Percentiles rank a stretch among this genome's conserved stretches.
phyloP scores from a whole-genome alignment of 2,329 filamentous ascomycete genomes.

The Neopestalotiopsis clavispora region DNA sequence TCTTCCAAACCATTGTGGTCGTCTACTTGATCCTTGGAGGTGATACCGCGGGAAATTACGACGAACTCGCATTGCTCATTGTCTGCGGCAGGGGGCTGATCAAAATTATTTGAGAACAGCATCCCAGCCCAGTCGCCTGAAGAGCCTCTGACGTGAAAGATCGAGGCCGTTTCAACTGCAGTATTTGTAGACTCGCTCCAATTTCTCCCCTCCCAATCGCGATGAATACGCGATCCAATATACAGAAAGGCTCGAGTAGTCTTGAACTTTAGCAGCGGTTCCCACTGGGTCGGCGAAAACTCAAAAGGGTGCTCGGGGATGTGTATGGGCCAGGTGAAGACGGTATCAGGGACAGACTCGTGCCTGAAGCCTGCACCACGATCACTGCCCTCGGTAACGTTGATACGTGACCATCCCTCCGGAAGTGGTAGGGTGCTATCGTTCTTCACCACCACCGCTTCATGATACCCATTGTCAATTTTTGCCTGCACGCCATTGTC shows the following conservation, averaged over 20 bases:
- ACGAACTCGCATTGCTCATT: neutral
- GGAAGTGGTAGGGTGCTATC: neutral
- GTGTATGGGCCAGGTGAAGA: neutral
- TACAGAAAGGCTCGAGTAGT: neutral
- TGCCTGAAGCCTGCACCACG: neutral
- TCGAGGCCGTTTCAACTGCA: neutral
- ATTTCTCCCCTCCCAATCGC: neutral
- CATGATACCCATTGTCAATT: neutral
- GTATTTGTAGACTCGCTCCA: neutral
- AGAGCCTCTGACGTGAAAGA: neutral
- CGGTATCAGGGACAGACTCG: neutral
- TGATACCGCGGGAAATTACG: neutral
- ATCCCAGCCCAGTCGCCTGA: neutral
- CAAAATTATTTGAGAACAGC: neutral
- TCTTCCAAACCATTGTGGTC: slow-evolving; percentile 2
- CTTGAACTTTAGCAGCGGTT: neutral
- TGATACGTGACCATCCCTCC: neutral
- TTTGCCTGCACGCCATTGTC: neutral
- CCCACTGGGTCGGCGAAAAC: neutral
- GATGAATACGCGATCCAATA: neutral
- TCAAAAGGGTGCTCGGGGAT: neutral
- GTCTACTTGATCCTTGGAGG: neutral
- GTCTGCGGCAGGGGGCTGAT: neutral
- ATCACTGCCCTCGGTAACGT: neutral
- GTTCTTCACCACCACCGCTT: neutral